Base-by-base conservation (phyloP, 208 protist species). In the Crithidia expoeki region DNA sequence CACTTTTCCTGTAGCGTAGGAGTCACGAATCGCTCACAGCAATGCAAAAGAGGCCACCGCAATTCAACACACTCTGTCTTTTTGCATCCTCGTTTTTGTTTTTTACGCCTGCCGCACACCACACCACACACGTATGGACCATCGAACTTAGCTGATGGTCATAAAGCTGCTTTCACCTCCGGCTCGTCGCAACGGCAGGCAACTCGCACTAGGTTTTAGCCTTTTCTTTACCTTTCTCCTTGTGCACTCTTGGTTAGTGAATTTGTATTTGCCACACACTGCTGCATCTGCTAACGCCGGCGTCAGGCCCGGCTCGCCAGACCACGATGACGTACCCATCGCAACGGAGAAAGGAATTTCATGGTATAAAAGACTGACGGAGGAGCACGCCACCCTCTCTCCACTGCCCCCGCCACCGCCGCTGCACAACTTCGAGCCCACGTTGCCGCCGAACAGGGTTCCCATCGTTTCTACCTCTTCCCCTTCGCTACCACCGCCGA, bases 371-470 rank as follows among this genome's bases (percentile, higher is more conserved):
- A 34, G 50, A 36, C 9, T 34, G 12, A 9, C 7, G 2, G 51
- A 34, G 17, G 14, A 9, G 12, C 23, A 4, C 34, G 16, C 47
- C n/a, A 63, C 33, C 52, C 46, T 9, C 32, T 50, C 42, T 7
- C 5, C 27, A 5, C 32, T 63, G 28, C 51, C 55, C 36, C 70
- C 70, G 3, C 71, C 71, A 19, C 71, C 71, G 33, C 71, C 62
- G 58, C 71, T 76, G 47, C 71, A 76, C 62, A 76, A 76, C 71
- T 66, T 66, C 17, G 71, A 66, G 47, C 63, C 71, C 6, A 76
- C 71, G 21, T 34, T 71, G 36, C 71, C 71, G 28, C 63, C 55
- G 4, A 36, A 70, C 17, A 30, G 71, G 14, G 27, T n/a, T 3
- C 7, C 71, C 28, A 12, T 66, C 27, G 71, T 76, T n/a, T 70